Conservation (phyloP, 2,329 filamentous ascomycete species). For the Grosmannia huntii region DNA sequence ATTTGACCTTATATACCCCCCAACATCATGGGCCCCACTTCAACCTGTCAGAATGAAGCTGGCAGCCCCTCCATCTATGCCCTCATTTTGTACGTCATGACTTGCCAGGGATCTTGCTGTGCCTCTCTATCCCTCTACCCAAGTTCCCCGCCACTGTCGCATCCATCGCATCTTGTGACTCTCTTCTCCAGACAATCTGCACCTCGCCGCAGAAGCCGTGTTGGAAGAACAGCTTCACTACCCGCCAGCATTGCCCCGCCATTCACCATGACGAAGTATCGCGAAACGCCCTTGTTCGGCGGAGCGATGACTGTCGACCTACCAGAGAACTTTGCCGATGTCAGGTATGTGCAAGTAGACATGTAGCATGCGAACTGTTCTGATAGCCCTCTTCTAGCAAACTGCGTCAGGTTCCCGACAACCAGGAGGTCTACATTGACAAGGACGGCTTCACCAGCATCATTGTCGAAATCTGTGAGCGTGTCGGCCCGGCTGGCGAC, state of each 20-base stretch:
- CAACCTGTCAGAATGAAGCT: background rate
- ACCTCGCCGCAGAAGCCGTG: background rate
- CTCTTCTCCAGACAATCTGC: background rate
- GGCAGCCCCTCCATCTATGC: background rate
- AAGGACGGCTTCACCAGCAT: constrained; percentile 71
- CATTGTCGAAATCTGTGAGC: constrained; percentile 83
- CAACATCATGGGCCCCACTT: background rate
- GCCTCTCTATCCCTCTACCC: background rate
- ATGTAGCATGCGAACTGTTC: background rate
- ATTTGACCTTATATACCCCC: constrained; percentile 8
- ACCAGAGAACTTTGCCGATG: constrained; percentile 55
- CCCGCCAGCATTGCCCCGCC: background rate
- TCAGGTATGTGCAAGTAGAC: constrained; percentile 39
- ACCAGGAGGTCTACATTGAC: constrained; percentile 89
- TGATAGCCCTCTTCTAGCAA: constrained; percentile 31
- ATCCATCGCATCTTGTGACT: background rate
- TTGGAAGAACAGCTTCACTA: too few species aligned
- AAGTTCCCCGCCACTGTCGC: background rate
- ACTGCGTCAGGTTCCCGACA: constrained; percentile 65
- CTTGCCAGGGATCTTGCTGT: background rate
- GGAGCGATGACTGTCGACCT: constrained; percentile 59
- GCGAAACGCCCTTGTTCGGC: constrained; percentile 52
- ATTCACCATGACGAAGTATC: constrained; percentile 36
- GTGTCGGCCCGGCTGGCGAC: constrained; percentile 45
- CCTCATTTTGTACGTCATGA: background rate